Conservation (phyloP, 2,329 filamentous ascomycete genomes). For the Colletotrichum sp. region DNA sequence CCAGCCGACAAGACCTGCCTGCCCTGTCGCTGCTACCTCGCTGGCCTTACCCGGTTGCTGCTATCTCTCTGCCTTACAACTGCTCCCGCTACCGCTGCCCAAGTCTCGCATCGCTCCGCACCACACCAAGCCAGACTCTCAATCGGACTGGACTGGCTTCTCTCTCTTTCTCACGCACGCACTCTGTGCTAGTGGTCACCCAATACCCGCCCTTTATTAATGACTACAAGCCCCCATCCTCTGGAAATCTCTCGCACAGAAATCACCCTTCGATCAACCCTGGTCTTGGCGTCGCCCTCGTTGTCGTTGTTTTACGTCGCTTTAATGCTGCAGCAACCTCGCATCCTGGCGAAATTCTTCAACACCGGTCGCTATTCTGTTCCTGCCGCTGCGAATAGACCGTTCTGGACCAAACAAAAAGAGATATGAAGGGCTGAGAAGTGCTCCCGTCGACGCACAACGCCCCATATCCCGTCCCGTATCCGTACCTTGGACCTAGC, state of each 20-base stretch:
- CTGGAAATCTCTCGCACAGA: background rate
- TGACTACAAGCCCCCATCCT: constrained; percentile 1
- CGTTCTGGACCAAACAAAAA: background rate
- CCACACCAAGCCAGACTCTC: background rate
- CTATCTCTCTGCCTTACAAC: background rate
- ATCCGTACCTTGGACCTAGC: background rate
- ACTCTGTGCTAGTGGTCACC: background rate
- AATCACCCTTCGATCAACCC: background rate
- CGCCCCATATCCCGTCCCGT: background rate
- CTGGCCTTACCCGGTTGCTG: background rate
- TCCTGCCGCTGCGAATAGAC: background rate
- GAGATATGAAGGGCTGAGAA: background rate
- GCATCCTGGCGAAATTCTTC: background rate
- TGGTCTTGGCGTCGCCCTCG: background rate
- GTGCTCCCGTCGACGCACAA: constrained; percentile 5
- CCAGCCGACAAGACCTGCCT: background rate
- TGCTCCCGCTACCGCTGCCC: background rate
- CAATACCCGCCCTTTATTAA: constrained; percentile 7
- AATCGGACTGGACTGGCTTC: background rate
- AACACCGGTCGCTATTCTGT: background rate
- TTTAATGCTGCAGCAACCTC: background rate
- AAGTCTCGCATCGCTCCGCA: background rate
- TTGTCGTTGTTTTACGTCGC: background rate
- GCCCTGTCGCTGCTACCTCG: background rate
- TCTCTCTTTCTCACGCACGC: background rate